Evolutionary conservation across 805 yeast species (phyloP).

Genomic region (Kodamaea laetipori): DNA sequence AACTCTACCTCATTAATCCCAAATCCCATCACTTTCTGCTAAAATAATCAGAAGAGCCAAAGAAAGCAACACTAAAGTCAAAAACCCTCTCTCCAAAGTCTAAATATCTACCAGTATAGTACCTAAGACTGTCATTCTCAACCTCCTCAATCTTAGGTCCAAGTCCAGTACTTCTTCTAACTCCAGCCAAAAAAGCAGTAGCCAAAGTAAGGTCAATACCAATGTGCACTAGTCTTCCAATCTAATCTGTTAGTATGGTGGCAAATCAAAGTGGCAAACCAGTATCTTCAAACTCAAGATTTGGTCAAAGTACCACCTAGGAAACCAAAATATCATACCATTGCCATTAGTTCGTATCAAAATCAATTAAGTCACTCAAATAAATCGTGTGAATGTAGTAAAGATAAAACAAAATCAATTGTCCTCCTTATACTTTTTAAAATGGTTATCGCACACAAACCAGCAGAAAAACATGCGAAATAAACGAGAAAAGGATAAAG

Average conservation of each 20-base stretch:
- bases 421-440: too few species aligned
- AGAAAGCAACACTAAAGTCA: conserved; percentile 68
- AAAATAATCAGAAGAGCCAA: conserved; percentile 75
- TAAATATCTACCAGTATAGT: conserved; percentile 65
- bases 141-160: conserved; percentile 54
- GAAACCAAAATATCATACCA: too few species aligned
- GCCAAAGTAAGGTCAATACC: conserved; percentile 61
- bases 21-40: conserved; percentile 31
- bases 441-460: too few species aligned
- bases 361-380: too few species aligned
- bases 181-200: conserved; percentile 71
- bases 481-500: too few species aligned
- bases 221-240: conserved; percentile 59
- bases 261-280: conserved; percentile 3
- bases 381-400: too few species aligned
- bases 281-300: too few species aligned
- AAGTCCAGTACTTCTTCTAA: conserved; percentile 71
- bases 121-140: conserved; percentile 46
- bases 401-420: too few species aligned
- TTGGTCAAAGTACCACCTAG: too few species aligned
- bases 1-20: too few species aligned
- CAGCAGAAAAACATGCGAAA: too few species aligned
- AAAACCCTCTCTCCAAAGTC: conserved; percentile 83
- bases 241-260: conserved; percentile 21
- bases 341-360: too few species aligned